Percentiles rank a stretch among this genome's conserved stretches.
These are phyloP conservation scores for Trichoderma semiorbis DNA, from an alignment of 2,329 filamentous ascomycete species.

Conservation along the genomic window DNA sequence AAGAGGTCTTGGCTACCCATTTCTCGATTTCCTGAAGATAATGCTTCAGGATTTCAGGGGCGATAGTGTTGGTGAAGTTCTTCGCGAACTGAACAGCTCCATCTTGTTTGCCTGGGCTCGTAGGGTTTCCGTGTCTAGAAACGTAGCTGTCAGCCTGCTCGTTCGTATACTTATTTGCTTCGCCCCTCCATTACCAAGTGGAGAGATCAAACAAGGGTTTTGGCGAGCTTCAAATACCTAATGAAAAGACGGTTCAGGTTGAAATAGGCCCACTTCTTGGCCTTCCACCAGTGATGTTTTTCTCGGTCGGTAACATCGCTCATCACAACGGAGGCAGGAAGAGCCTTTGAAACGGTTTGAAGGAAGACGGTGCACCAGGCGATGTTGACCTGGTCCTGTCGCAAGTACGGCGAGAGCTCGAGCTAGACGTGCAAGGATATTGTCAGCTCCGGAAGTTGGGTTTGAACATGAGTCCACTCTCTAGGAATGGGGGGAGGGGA, in stretches of 20 bases:
- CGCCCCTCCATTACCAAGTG: not conserved
- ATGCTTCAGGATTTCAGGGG: conserved; percentile 91
- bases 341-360: conserved; percentile 79
- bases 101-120: conserved; percentile 68
- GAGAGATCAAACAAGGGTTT: not conserved
- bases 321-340: conserved; percentile 78
- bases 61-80: conserved; percentile 85
- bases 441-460: not conserved
- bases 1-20: conserved; percentile 91
- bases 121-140: conserved; percentile 81
- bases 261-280: conserved; percentile 99
- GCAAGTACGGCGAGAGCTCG: conserved; percentile 75
- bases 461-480: not conserved
- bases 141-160: not conserved
- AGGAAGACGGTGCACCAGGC: conserved; percentile 97
- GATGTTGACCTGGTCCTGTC: conserved; percentile 78
- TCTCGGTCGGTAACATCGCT: conserved; percentile 82
- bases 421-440: conserved; percentile 56
- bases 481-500: too few relatives aligned
- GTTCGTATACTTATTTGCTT: not conserved
- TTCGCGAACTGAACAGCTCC: conserved; percentile 82
- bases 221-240: conserved; percentile 51
- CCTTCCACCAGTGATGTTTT: conserved; percentile 98
- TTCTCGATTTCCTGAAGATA: conserved; percentile 95
- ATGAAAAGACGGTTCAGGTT: conserved; percentile 96